Conservation (phyloP, 768 basidiomycete genomes). For the Tylopilus rubrobrunneus region DNA sequence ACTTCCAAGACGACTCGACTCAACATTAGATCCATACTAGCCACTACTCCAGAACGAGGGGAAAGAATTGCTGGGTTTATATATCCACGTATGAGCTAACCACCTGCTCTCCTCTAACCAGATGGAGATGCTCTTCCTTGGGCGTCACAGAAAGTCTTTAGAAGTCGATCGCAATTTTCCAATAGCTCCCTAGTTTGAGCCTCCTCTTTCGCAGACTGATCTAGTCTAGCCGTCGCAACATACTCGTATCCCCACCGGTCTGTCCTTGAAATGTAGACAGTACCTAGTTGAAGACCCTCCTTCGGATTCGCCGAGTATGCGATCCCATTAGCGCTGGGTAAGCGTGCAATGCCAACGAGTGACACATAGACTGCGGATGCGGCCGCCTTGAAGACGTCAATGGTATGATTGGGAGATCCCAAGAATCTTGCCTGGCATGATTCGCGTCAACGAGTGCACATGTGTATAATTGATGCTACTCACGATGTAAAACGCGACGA, state of each 20-base stretch:
- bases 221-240: conserved; percentile 47
- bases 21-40: conserved; percentile 3
- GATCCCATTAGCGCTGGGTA: conserved; percentile 34
- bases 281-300: conserved; percentile 15
- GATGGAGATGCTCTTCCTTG: conserved; percentile 27
- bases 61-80: background rate
- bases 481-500: conserved; percentile 61
- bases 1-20: background rate
- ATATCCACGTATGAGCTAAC: background rate
- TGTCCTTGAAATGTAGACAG: conserved; percentile 54
- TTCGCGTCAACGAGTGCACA: conserved; percentile 1
- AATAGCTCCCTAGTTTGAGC: conserved; percentile 46
- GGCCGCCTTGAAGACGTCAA: conserved; percentile 60
- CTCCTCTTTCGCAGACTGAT: conserved; percentile 49
- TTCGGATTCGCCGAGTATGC: conserved; percentile 7
- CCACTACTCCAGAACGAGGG: background rate
- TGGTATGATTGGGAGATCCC: conserved; percentile 66
- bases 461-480: conserved; percentile 25
- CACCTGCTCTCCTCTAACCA: conserved; percentile 4
- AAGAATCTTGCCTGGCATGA: conserved; percentile 55
- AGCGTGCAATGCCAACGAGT: conserved; percentile 51
- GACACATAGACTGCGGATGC: conserved; percentile 63
- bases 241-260: conserved; percentile 52
- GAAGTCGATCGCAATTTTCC: conserved; percentile 53
- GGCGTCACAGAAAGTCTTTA: conserved; percentile 34